Evolutionary conservation across 768 basidiomycete genomes (phyloP).

Genomic region (Grammothele lineata): DNA sequence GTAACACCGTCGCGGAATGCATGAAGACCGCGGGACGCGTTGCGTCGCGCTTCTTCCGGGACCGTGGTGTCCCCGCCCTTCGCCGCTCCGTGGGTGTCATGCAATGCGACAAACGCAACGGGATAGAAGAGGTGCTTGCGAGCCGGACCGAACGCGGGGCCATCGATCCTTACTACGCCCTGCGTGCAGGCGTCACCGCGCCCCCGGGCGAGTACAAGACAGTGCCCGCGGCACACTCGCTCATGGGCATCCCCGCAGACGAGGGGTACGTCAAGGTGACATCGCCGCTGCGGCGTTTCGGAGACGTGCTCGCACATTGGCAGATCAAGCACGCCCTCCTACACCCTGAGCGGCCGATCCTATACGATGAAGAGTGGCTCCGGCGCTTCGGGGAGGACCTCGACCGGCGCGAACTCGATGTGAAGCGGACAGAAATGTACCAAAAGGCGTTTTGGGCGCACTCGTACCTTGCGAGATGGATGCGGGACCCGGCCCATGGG

Average conservation of each 20-base stretch:
- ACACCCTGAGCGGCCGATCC: constrained; percentile 29
- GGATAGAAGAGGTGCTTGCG: constrained; percentile 42
- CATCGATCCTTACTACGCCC: constrained; percentile 35
- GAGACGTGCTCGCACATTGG: constrained; percentile 85
- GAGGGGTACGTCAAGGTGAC: constrained; percentile 85
- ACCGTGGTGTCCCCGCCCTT: constrained; percentile 56
- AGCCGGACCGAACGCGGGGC: constrained; percentile 43
- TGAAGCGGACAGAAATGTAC: constrained; percentile 26
- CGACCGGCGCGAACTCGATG: constrained; percentile 31
- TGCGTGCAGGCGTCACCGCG: constrained; percentile 31
- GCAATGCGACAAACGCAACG: constrained; percentile 27
- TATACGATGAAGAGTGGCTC: constrained; percentile 43
- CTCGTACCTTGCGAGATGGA: constrained; percentile 35
- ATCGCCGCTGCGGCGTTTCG: constrained; percentile 82
- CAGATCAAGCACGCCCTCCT: constrained; percentile 82
- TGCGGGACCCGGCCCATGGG: constrained; percentile 21
- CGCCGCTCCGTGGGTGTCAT: constrained; percentile 45
- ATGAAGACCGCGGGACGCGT: constrained; percentile 80
- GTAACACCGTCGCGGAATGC: constrained; percentile 64
- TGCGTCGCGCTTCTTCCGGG: constrained; percentile 66
- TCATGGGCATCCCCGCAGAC: constrained; percentile 61
- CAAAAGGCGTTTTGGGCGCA: constrained; percentile 39
- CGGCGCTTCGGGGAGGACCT: constrained; percentile 37
- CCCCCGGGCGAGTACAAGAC: constrained; percentile 42
- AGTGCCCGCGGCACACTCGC: constrained; percentile 59